Evolutionary conservation across 352 stramenopile species (phyloP), one percentile per base, ranked within the genome.

Genomic region (Phytophthora tentaculata): DNA sequence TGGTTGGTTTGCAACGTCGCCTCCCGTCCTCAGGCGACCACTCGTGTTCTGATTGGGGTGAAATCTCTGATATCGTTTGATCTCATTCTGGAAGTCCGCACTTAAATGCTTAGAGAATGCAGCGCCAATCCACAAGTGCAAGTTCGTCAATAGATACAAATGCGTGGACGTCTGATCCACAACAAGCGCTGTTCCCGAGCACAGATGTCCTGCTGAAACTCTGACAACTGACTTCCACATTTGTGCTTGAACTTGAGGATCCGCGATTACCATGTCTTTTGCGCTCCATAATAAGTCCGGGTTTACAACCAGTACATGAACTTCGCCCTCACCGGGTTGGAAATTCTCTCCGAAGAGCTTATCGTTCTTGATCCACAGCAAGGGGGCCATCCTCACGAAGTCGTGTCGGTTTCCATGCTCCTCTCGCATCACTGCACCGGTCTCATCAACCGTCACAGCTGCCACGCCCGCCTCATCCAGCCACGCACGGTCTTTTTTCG

Each of bases 141-240:
- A 56, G 49, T 56, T 56, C 24, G 49, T 56, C 23, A 56, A 24
- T 24, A 56, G 49, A 43, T 56, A 56, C 49, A 56, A 24, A 14
- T 56, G 49, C 24, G 49, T 43, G 6, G 24, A 6, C 49, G 49
- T 56, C 10, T 6, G 23, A 43, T 56, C 49, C 4, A 56, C 49
- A 56, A 56, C 28, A 9, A 56, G 4, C 6, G 49, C 49, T 4
- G 49, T 43, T 56, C 49, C 49, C 22, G 16, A 56, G 26, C 49
- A 56, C 10, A 39, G 24, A 7, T 43, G 24, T 24, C 5, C 49
- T 39, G 24, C 22, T 12, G 12, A 43, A 56, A 43, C 26, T 24
- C 28, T 19, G 28, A 56, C 49, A 9, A 44, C 26, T 43, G 26
- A 56, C 17, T 56, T 56, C 49, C 24, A 56, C 24, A 56, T 2